These are phyloP conservation scores for Cyathus striatus DNA, from an alignment of 768 basidiomycete species.

Conservation along the genomic window DNA sequence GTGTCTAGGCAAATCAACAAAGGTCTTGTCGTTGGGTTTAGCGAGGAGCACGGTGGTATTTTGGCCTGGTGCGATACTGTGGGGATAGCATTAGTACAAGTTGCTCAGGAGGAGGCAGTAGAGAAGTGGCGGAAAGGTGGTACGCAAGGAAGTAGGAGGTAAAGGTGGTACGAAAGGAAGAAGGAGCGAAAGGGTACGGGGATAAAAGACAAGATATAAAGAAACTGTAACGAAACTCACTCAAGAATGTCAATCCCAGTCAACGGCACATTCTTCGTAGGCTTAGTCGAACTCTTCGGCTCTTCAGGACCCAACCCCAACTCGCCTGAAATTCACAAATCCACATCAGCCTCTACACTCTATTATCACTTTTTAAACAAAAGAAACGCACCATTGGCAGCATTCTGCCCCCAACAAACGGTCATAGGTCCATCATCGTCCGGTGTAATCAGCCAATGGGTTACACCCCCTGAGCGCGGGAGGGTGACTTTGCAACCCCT, in stretches of 20 bases:
- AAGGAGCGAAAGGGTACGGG: too few relatives aligned
- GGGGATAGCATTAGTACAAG: neutral
- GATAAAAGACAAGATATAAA: neutral
- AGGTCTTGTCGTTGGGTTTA: conserved; percentile 63
- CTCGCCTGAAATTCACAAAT: conserved; percentile 44
- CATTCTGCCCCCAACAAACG: conserved; percentile 82
- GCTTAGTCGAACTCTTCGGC: conserved; percentile 85
- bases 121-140: too few relatives aligned
- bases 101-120: neutral
- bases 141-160: too few relatives aligned
- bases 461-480: conserved; percentile 79
- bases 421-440: conserved; percentile 82
- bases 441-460: conserved; percentile 75
- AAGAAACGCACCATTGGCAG: conserved; percentile 59
- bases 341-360: neutral
- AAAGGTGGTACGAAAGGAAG: too few relatives aligned
- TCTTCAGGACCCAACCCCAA: conserved; percentile 77
- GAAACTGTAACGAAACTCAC: conserved; percentile 32
- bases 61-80: conserved; percentile 78
- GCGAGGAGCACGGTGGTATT: conserved; percentile 85
- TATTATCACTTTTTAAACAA: too few relatives aligned
- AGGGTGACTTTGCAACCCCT: conserved; percentile 77
- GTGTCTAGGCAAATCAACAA: conserved; percentile 77
- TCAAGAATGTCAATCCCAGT: conserved; percentile 75
- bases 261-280: conserved; percentile 64